A percentile compares a stretch with the other conserved stretches of the same genome.
These are phyloP conservation scores for Butyriboletus loyo DNA, from an alignment of 768 basidiomycete genomes.

Conservation along the genomic window DNA sequence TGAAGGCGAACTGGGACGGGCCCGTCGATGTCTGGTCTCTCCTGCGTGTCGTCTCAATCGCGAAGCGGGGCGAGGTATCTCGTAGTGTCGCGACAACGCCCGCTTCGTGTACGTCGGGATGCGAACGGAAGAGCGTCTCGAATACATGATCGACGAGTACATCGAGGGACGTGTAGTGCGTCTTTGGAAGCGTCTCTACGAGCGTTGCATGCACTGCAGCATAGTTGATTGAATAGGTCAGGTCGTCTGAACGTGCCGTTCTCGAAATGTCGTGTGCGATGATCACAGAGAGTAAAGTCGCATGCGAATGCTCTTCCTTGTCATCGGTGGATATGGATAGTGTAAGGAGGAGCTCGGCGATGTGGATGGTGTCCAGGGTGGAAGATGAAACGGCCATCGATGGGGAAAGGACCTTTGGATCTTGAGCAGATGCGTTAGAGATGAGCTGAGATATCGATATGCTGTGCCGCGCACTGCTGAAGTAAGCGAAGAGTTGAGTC, in stretches of 20 bases:
- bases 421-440: no score
- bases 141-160: slow-evolving; percentile 43
- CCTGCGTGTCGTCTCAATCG: slow-evolving; percentile 37
- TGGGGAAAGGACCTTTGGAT: no score
- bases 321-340: slow-evolving; percentile 39
- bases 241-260: slow-evolving; percentile 52
- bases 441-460: no score
- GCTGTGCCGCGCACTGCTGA: background rate
- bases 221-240: slow-evolving; percentile 65
- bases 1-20: slow-evolving; percentile 25
- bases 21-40: slow-evolving; percentile 14
- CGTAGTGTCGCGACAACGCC: slow-evolving; percentile 45
- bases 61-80: slow-evolving; percentile 45
- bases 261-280: slow-evolving; percentile 48
- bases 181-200: slow-evolving; percentile 21
- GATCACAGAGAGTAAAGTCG: slow-evolving; percentile 49
- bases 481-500: background rate
- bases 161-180: slow-evolving; percentile 43
- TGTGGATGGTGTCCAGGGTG: slow-evolving; percentile 36
- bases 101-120: slow-evolving; percentile 36
- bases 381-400: background rate
- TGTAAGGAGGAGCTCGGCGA: slow-evolving; percentile 47
- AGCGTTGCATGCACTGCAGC: slow-evolving; percentile 35
- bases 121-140: slow-evolving; percentile 34
- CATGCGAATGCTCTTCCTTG: slow-evolving; percentile 39